Evolutionary conservation across 2,329 filamentous ascomycete species (phyloP).

Genomic region (Karstenula rhodostoma): DNA sequence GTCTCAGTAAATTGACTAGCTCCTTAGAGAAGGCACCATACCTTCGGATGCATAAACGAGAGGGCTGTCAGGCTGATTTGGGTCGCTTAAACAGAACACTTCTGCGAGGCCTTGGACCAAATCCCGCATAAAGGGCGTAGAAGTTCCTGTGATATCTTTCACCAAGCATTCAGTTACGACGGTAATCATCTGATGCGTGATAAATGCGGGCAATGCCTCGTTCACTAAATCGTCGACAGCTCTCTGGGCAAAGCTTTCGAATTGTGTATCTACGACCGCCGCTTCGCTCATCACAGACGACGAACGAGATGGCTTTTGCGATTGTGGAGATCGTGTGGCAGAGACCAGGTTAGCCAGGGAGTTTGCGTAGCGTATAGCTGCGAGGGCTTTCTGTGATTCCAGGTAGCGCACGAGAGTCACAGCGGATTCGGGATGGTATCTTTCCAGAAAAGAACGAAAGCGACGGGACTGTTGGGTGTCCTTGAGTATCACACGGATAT

Average conservation of each 20-base stretch:
- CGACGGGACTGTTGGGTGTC: conserved; percentile 66
- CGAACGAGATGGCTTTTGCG: conserved; percentile 45
- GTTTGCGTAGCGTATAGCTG: conserved; percentile 74
- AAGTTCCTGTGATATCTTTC: conserved; percentile 69
- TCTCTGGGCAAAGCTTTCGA: conserved; percentile 66
- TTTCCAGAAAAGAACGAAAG: conserved; percentile 71
- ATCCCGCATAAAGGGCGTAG: conserved; percentile 68
- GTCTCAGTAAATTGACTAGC: not conserved
- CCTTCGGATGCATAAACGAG: conserved; percentile 78
- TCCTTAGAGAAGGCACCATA: conserved; percentile 37
- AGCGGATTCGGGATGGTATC: conserved; percentile 65
- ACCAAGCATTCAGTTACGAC: conserved; percentile 72
- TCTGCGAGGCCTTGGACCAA: conserved; percentile 75
- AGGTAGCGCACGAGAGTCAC: conserved; percentile 73
- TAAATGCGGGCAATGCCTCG: conserved; percentile 74
- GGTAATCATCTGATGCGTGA: conserved; percentile 71
- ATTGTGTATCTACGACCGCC: conserved; percentile 61
- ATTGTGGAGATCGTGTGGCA: conserved; percentile 33
- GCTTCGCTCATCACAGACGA: conserved; percentile 24
- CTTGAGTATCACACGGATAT: conserved; percentile 69
- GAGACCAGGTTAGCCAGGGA: conserved; percentile 67
- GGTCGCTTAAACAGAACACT: conserved; percentile 77
- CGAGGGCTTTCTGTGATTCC: conserved; percentile 72
- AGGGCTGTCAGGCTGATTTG: conserved; percentile 73
- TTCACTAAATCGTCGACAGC: conserved; percentile 69